These are phyloP conservation scores for Wallemia mellicola DNA, from an alignment of 1,284 basidiomycete species.

Conservation along the genomic window DNA sequence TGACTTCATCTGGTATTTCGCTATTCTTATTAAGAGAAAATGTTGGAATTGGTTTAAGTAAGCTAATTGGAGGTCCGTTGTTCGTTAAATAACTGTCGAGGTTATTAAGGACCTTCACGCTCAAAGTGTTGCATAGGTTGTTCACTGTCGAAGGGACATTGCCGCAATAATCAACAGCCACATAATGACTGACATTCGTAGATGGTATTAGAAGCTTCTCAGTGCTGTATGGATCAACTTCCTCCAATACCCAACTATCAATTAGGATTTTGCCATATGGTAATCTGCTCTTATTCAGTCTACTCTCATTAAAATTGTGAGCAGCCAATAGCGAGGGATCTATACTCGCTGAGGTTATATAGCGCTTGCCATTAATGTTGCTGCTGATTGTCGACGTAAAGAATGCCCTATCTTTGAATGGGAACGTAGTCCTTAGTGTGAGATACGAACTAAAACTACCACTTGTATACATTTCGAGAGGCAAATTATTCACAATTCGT, in stretches of 20 bases:
- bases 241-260: conserved; percentile 90
- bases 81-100: conserved; percentile 14
- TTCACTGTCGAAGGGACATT: conserved; percentile 63
- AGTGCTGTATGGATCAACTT: conserved; percentile 79
- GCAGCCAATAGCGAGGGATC: conserved; percentile 26
- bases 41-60: not conserved
- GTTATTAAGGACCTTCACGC: conserved; percentile 12
- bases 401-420: conserved; percentile 69
- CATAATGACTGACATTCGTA: conserved; percentile 59
- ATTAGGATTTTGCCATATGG: conserved; percentile 58
- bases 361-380: conserved; percentile 24
- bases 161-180: conserved; percentile 66
- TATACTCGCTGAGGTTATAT: conserved; percentile 46
- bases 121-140: conserved; percentile 43
- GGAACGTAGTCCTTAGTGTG: conserved; percentile 46
- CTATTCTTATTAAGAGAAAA: not conserved
- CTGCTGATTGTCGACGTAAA: conserved; percentile 36
- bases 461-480: conserved; percentile 53
- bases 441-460: conserved; percentile 38
- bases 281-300: conserved; percentile 45
- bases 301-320: conserved; percentile 25
- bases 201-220: conserved; percentile 89
- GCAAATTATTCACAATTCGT: conserved; percentile 33
- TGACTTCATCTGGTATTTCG: not conserved
- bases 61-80: conserved; percentile 5